Base-by-base conservation (phyloP, 495 filamentous ascomycete species). In the Chaetomium cochliodes region DNA sequence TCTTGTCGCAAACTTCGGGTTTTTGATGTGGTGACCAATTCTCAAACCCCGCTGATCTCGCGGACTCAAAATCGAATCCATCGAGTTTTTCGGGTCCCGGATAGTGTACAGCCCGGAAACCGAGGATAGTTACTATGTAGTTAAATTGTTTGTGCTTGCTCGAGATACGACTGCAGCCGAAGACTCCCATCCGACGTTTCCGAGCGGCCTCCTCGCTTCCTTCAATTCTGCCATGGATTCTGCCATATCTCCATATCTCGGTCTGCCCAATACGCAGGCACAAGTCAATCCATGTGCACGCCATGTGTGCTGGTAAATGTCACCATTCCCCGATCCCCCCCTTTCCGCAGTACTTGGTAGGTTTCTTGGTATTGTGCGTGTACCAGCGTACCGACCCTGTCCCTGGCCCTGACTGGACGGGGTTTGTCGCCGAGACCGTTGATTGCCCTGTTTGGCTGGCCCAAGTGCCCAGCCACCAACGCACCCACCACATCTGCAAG, bases 281-380 rank as follows among this genome's bases (percentile, higher is more conserved):
- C 64, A 62, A 18, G 2, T 30, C 64, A 57, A 57, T 51, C 58
- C 64, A 66, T 66, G 64, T 62, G 64, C 58, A 26, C 49, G 59
- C 64, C 64, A 62, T 66, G 64, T 58, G 47, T n/a, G 4, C 2
- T 30, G 58, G 8, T 49, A 25, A 51, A 68, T 51, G 65, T 46
- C 44, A 41, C 39, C 46, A 63, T 70, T 65, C 62, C 58, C 26
- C 23, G 2, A 3, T 26, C 22, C 22, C 49, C 49, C 22, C 49
- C 49, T 16, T 47, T 23, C 9, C 33, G n/a, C n/a, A n/a, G n/a
- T n/a, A 7, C 33, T 9, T 8, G 33, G 30, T 33, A 33, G 7
- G 30, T 33, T 9, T 37, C 9, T 46, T 61, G 58, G 47, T 46
- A 28, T 30, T 46, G n/a, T 9, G 26, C 25, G 2, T 18, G 18